phyloP scores from a whole-genome alignment of 805 yeast species.

The Wilhelminamyces savonicus region DNA sequence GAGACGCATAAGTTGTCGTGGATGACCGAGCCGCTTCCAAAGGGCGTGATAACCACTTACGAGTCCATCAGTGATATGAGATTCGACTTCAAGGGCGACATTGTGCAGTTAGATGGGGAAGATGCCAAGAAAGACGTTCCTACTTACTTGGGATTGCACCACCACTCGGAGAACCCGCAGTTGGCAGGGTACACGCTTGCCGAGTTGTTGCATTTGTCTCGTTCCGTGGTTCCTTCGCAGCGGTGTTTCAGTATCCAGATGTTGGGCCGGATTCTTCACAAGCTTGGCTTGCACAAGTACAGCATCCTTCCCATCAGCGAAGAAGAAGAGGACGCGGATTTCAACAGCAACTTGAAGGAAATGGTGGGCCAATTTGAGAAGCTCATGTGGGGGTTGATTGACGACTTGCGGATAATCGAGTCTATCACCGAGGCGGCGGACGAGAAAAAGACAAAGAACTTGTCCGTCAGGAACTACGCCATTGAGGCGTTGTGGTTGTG shows the following conservation, averaged over 20 bases:
- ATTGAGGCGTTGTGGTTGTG: conserved; percentile 89
- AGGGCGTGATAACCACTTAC: conserved; percentile 35
- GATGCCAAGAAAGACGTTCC: conserved; percentile 29
- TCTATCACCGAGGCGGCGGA: conserved; percentile 63
- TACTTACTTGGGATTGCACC: conserved; percentile 71
- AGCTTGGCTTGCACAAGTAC: conserved; percentile 61
- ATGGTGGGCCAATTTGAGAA: conserved; percentile 34
- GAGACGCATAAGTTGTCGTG: conserved; percentile 81
- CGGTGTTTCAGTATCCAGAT: conserved; percentile 82
- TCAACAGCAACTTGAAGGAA: conserved; percentile 17
- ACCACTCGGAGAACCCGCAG: conserved; percentile 83
- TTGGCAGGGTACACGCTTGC: conserved; percentile 87
- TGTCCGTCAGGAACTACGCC: conserved; percentile 78
- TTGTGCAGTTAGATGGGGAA: conserved; percentile 45
- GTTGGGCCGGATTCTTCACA: conserved; percentile 79
- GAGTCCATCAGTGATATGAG: conserved; percentile 64
- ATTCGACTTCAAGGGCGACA: conserved; percentile 81
- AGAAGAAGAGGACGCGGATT: conserved; percentile 30
- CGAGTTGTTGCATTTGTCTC: conserved; percentile 72
- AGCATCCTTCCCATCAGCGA: conserved; percentile 42
- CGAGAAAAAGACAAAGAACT: conserved; percentile 53
- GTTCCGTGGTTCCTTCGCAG: conserved; percentile 81
- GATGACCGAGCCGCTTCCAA: conserved; percentile 70
- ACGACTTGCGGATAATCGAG: conserved; percentile 56
- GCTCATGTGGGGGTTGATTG: conserved; percentile 67